Percentiles rank a stretch among this genome's conserved stretches.
Evolutionary conservation across 2,329 filamentous ascomycete genomes (phyloP).

Genomic region (Elsinoe australis): DNA sequence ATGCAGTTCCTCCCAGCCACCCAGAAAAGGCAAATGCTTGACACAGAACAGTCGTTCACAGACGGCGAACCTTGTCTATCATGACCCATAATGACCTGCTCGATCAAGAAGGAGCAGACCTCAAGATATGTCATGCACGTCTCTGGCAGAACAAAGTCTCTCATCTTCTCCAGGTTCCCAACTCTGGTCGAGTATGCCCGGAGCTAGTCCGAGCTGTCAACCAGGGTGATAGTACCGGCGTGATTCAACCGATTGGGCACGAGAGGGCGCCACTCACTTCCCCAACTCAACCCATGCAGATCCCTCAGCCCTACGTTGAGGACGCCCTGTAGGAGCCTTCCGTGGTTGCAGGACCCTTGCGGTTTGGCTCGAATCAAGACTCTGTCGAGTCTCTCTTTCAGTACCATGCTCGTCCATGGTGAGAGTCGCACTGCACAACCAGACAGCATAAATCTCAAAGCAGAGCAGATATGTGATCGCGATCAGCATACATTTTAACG

Average conservation of each 20-base stretch:
- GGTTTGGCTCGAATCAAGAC: neutral
- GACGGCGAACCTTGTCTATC: no score
- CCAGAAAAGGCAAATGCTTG: slow-evolving; percentile 1
- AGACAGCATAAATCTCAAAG: no score
- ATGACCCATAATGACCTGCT: no score
- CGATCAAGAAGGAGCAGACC: neutral
- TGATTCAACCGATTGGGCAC: slow-evolving; percentile 5
- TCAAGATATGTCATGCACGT: neutral
- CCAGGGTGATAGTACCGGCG: neutral
- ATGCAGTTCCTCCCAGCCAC: slow-evolving; percentile 13
- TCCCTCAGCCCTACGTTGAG: slow-evolving; percentile 13
- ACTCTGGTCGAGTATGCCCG: no score
- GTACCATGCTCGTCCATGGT: no score
- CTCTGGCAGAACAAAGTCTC: no score
- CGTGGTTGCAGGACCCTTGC: neutral
- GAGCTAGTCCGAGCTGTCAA: no score
- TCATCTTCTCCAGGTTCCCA: no score
- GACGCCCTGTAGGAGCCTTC: neutral
- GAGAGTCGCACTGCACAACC: no score
- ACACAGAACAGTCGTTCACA: no score
- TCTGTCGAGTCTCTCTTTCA: neutral
- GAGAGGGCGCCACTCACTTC: neutral
- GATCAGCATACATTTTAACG: no score
- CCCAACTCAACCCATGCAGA: slow-evolving; percentile 10
- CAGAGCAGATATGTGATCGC: no score